Evolutionary conservation across 73 alveolate genomes (phyloP).

Genomic region (Paramecium sonneborni): DNA sequence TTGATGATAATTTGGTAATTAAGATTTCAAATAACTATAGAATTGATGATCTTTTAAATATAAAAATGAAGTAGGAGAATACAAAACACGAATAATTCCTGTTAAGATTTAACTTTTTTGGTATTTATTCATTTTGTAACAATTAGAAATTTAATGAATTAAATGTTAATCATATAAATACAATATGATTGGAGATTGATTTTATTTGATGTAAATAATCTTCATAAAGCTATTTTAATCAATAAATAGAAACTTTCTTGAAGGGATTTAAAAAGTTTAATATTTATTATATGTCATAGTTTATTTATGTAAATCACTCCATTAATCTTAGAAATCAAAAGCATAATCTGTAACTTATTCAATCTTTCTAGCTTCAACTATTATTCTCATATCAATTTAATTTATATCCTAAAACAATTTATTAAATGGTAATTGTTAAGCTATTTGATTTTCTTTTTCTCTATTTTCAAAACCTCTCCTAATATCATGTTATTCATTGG

Average conservation of each 20-base stretch:
- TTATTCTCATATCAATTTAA: not conserved
- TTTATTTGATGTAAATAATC: not conserved
- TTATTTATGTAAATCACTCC: not conserved
- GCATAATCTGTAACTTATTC: slow-evolving; percentile 8
- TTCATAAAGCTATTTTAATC: not conserved
- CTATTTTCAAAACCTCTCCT: not conserved
- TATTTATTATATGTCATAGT: not conserved
- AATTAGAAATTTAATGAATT: slow-evolving; percentile 16
- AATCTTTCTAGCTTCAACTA: not conserved
- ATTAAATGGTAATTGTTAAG: not conserved
- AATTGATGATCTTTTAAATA: not conserved
- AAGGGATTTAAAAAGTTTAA: not conserved
- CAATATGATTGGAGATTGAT: not conserved
- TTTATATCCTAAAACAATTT: not conserved
- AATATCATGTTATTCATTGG: not conserved
- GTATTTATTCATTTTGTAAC: not conserved
- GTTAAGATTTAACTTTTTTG: not conserved
- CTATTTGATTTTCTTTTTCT: not conserved
- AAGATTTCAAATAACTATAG: not conserved
- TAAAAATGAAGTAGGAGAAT: not conserved
- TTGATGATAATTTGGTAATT: slow-evolving; percentile 29
- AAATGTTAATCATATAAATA: not conserved
- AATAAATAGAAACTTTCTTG: not conserved
- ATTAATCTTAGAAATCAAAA: not conserved
- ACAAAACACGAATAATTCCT: not conserved